Conservation (phyloP, 164 flowering plant genomes). For the Platanus orientalis region DNA sequence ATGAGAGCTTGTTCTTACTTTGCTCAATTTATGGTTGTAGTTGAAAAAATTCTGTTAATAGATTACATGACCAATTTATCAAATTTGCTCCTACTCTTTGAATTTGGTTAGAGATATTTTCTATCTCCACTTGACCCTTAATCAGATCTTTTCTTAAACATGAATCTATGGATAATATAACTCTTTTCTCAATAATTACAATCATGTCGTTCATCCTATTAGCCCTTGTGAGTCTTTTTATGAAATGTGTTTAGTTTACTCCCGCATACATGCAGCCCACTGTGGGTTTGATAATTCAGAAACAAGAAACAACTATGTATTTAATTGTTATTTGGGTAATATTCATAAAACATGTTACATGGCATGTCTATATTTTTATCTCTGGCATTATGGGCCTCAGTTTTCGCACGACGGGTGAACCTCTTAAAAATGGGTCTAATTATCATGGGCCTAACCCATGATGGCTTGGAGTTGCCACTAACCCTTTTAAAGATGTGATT, state of each 20-base stretch:
- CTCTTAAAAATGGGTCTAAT: no score
- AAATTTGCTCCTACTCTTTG: neutral
- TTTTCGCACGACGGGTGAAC: no score
- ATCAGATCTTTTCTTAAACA: constrained; percentile 29
- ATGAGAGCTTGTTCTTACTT: neutral
- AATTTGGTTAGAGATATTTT: neutral
- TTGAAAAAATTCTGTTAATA: neutral
- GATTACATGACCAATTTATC: neutral
- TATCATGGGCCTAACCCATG: no score
- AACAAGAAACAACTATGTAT: neutral
- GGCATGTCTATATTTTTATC: neutral
- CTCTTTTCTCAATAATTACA: constrained; percentile 68
- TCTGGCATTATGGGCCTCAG: no score
- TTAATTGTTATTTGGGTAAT: no score
- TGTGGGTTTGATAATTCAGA: constrained; percentile 35
- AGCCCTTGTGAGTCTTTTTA: constrained; percentile 47
- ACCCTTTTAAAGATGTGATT: no score
- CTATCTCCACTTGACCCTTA: constrained; percentile 2
- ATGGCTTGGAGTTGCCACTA: no score
- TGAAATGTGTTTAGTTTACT: constrained; percentile 67
- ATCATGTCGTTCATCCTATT: constrained; percentile 57
- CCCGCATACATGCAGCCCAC: constrained; percentile 60
- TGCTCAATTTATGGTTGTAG: neutral
- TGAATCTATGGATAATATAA: constrained; percentile 83
- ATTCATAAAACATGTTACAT: neutral